Evolutionary conservation across 495 filamentous ascomycete genomes (phyloP).

Genomic region (Chaetomium tenue): DNA sequence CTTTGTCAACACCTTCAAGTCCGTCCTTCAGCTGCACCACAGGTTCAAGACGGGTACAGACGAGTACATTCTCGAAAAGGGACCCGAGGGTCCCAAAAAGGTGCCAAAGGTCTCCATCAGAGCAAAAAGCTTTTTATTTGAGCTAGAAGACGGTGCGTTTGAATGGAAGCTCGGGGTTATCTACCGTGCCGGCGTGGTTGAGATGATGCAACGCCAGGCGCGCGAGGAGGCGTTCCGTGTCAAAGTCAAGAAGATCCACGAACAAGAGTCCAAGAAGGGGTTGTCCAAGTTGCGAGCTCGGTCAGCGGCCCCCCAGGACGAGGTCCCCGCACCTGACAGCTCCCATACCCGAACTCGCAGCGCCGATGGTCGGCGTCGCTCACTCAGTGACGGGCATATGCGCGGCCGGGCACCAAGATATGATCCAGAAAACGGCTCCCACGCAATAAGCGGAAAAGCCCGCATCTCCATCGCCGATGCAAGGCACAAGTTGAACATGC

Average conservation of each 20-base stretch:
- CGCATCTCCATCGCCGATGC: constrained; percentile 73
- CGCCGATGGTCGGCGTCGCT: constrained; percentile 45
- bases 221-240: constrained; percentile 85
- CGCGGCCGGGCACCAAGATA: constrained; percentile 55
- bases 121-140: constrained; percentile 77
- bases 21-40: constrained; percentile 84
- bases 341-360: constrained; percentile 54
- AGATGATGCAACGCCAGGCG: constrained; percentile 84
- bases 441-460: constrained; percentile 62
- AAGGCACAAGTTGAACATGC: constrained; percentile 65
- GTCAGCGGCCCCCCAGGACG: constrained; percentile 49
- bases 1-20: constrained; percentile 80
- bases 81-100: constrained; percentile 77
- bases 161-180: constrained; percentile 95
- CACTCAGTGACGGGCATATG: constrained; percentile 29
- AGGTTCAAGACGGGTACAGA: constrained; percentile 82
- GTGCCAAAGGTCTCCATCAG: constrained; percentile 81
- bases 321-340: constrained; percentile 34
- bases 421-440: constrained; percentile 69
- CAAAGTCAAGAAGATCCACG: constrained; percentile 79
- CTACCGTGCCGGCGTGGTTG: constrained; percentile 80
- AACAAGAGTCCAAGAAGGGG: constrained; percentile 59
- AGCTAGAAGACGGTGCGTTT: constrained; percentile 93
- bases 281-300: constrained; percentile 46
- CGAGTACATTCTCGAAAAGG: constrained; percentile 80